Evolutionary conservation across 75 land plant species (phyloP).

Genomic region (Picea glauca): DNA sequence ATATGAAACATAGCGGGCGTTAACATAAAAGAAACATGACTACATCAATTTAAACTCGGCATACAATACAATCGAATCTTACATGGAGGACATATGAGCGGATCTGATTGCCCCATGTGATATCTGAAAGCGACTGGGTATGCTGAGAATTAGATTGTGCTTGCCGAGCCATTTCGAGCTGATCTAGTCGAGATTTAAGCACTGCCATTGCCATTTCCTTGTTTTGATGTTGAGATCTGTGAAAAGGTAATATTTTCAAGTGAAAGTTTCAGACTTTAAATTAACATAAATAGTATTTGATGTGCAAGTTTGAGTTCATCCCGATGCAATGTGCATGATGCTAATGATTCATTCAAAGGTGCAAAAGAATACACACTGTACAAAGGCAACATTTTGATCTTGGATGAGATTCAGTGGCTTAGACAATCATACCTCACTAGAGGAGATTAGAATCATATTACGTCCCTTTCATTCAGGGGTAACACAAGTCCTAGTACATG

Average conservation of each 20-base stretch:
- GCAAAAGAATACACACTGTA: not conserved
- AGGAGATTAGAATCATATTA: too few relatives aligned
- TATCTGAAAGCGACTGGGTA: constrained; percentile 83
- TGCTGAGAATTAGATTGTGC: constrained; percentile 85
- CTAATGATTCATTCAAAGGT: not conserved
- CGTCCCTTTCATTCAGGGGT: too few relatives aligned
- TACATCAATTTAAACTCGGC: not conserved
- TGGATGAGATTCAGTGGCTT: too few relatives aligned
- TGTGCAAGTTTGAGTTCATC: not conserved
- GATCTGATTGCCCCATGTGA: constrained; percentile 95
- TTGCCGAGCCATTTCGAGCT: constrained; percentile 83
- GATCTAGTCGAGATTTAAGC: constrained; percentile 87
- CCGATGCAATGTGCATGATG: not conserved
- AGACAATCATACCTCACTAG: too few relatives aligned
- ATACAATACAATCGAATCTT: not conserved
- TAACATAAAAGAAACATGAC: not conserved
- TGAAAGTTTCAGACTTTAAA: not conserved
- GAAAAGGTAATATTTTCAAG: not conserved
- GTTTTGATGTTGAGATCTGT: constrained; percentile 92
- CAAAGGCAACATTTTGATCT: not conserved
- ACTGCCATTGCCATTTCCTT: constrained; percentile 86
- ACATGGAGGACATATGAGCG: constrained; percentile 96
- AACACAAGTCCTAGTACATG: too few relatives aligned
- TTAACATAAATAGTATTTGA: not conserved
- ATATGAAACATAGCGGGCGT: not conserved